A percentile compares a stretch with the other conserved stretches of the same genome.
Conservation (phyloP, 805 yeast genomes). For the Candida cerambycidarum region DNA sequence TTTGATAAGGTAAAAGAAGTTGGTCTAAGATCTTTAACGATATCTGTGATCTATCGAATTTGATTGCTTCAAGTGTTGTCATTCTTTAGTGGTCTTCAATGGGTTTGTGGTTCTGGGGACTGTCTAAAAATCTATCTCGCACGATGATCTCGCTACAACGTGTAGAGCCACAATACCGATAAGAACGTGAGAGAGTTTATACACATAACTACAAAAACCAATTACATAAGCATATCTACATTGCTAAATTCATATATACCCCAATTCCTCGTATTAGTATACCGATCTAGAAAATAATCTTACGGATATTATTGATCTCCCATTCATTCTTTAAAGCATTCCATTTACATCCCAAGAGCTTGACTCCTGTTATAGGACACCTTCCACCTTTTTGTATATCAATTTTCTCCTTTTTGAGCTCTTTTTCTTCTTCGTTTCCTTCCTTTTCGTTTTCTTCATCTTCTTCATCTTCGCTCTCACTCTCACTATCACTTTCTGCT, state of each 20-base stretch:
- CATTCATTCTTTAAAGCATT: slow-evolving; percentile 58
- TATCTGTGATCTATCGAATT: slow-evolving; percentile 52
- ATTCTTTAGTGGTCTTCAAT: not conserved
- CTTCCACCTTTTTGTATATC: slow-evolving; percentile 56
- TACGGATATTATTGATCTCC: slow-evolving; percentile 73
- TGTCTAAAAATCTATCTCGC: too few species aligned
- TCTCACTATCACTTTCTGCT: slow-evolving; percentile 13
- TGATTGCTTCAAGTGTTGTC: slow-evolving; percentile 57
- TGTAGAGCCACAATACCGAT: not conserved
- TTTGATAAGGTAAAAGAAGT: slow-evolving; percentile 74
- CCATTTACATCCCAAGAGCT: slow-evolving; percentile 69
- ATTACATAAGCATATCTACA: too few species aligned
- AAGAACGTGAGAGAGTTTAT: too few species aligned
- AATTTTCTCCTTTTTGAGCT: slow-evolving; percentile 2
- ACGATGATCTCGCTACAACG: not conserved
- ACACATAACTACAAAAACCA: too few species aligned
- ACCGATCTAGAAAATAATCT: slow-evolving; percentile 69
- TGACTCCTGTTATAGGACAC: slow-evolving; percentile 82
- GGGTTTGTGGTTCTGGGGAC: too few species aligned
- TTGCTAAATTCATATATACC: too few species aligned
- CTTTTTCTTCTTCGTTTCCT: slow-evolving; percentile 9
- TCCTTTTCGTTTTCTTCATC: slow-evolving; percentile 16
- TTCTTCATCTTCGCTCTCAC: slow-evolving; percentile 19
- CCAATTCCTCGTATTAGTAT: too few species aligned
- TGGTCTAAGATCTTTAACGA: slow-evolving; percentile 69